Base-by-base conservation (phyloP, 2,329 filamentous ascomycete species). In the Arthrobotrys sphaeroides region DNA sequence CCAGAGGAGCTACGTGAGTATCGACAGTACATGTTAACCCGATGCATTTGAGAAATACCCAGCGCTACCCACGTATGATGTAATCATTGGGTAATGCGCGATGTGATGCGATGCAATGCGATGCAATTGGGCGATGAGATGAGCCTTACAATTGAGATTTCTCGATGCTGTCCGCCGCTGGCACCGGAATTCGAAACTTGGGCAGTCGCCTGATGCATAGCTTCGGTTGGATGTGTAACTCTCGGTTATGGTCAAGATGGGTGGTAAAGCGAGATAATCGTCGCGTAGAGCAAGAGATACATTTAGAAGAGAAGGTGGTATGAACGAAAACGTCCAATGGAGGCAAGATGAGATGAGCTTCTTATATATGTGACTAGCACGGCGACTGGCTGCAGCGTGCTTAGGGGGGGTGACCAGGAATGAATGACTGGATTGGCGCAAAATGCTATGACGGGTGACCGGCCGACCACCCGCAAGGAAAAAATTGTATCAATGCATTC, bases 61-160 rank as follows among this genome's bases (percentile, higher is more conserved):
- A n/a, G n/a, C n/a, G n/a, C n/a, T n/a, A n/a, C n/a, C n/a, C n/a
- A n/a, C 33, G 2, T 38, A 12, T 40, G 36, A 40, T 40, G 12
- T 40, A 40, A 40, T n/a, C 1, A 40, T 40, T 40, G 26, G 38
- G 22, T 31, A 51, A 51, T 24, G 22, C 12, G 33, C n/a, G 22
- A 13, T n/a, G 36, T 12, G 18, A 38, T 16, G 59, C 5, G 13
- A 47, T 40, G 13, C 60, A 28, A 57, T 49, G 45, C 26, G 42
- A 36, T 2, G 22, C 18, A 45, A 28, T n/a, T 10, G 40, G 18
- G 55, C 10, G 4, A 45, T 40, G 13, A 66, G 40, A 57, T 53
- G 47, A 40, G 38, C n/a, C 70, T 57, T 68, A 74, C 70, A 42
- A 74, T 74, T 47, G 70, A 74, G 16, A 74, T 40, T 68, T 74